These are phyloP conservation scores for Tricholoma matsutake DNA, from an alignment of 768 basidiomycete species.

Conservation along the genomic window DNA sequence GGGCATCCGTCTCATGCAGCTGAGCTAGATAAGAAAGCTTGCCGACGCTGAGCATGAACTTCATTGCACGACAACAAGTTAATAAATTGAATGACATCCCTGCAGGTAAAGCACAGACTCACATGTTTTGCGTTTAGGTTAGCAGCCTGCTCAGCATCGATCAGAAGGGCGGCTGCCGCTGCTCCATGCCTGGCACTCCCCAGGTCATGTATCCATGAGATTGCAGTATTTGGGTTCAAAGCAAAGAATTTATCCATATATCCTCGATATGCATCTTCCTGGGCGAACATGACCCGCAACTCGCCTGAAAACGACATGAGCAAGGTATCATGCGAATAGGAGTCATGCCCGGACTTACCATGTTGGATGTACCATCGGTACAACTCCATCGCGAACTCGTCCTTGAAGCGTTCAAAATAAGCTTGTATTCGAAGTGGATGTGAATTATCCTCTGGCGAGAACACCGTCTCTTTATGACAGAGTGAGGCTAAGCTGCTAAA, in stretches of 20 bases:
- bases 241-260: slow-evolving; percentile 76
- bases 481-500: slow-evolving; percentile 83
- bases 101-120: slow-evolving; percentile 22
- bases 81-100: neutral
- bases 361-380: slow-evolving; percentile 93
- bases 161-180: slow-evolving; percentile 61
- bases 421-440: slow-evolving; percentile 56
- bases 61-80: neutral
- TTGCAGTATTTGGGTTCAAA: slow-evolving; percentile 49
- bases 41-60: slow-evolving; percentile 91
- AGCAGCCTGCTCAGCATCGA: slow-evolving; percentile 53
- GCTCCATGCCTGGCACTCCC: slow-evolving; percentile 61
- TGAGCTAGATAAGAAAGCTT: slow-evolving; percentile 84
- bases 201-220: slow-evolving; percentile 90
- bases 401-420: slow-evolving; percentile 77
- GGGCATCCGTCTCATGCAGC: slow-evolving; percentile 54
- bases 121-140: slow-evolving; percentile 80
- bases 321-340: neutral
- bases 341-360: slow-evolving; percentile 42
- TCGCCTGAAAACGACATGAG: slow-evolving; percentile 49
- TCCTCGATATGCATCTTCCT: slow-evolving; percentile 56
- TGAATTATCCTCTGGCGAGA: slow-evolving; percentile 62
- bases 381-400: slow-evolving; percentile 85
- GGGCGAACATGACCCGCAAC: slow-evolving; percentile 76
- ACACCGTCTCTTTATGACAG: slow-evolving; percentile 67